A percentile compares a stretch with the other conserved stretches of the same genome.
phyloP scores from a whole-genome alignment of 306 rosid genomes.

The Sophora flavescens region DNA sequence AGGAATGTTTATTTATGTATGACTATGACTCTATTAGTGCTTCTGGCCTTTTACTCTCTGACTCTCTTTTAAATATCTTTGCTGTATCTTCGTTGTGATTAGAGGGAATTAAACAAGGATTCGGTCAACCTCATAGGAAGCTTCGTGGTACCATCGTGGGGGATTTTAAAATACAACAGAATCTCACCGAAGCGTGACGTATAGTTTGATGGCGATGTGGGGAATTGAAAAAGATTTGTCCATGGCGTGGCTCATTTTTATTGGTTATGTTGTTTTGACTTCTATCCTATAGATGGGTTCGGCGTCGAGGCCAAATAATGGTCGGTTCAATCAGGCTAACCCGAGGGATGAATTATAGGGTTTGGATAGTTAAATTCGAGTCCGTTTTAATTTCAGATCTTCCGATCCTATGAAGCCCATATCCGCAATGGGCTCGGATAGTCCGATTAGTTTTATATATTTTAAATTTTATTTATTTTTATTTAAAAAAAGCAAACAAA shows the following conservation, averaged over 20 bases:
- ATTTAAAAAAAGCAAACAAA: too few relatives aligned
- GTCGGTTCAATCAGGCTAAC: too few relatives aligned
- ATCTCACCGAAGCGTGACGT: neutral
- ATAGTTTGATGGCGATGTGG: neutral
- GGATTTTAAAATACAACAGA: neutral
- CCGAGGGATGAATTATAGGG: too few relatives aligned
- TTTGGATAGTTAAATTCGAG: too few relatives aligned
- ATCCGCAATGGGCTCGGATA: too few relatives aligned
- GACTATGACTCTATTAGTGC: neutral
- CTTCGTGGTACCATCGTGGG: slow-evolving; percentile 45
- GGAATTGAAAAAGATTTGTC: slow-evolving; percentile 36
- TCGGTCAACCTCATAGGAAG: neutral
- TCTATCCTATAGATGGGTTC: neutral
- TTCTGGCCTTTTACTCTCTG: neutral
- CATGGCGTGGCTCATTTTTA: neutral
- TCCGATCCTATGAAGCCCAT: too few relatives aligned
- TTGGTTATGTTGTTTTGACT: neutral
- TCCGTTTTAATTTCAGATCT: too few relatives aligned
- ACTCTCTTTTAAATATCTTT: neutral
- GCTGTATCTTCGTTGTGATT: neutral
- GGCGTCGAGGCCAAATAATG: too few relatives aligned
- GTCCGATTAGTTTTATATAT: too few relatives aligned
- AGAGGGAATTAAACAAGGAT: neutral
- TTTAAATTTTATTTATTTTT: too few relatives aligned
- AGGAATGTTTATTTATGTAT: neutral